Evolutionary conservation across 352 stramenopile genomes (phyloP).

Genomic region (Thalassiosira livingstoniorum): DNA sequence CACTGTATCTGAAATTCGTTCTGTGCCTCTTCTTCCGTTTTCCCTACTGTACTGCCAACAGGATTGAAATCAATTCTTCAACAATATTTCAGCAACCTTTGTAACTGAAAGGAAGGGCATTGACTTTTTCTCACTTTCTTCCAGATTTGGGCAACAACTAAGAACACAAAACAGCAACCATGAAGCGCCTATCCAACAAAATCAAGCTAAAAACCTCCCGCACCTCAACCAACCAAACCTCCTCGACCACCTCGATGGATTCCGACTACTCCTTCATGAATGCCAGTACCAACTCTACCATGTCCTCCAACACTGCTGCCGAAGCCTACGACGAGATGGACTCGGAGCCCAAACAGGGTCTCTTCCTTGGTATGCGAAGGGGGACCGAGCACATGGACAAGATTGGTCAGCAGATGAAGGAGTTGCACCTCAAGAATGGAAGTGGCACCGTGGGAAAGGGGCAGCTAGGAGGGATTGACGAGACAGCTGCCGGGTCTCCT

Average conservation of each 20-base stretch:
- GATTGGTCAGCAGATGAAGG: conserved; percentile 34
- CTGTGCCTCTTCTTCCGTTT: too few species aligned
- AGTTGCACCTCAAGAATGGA: conserved; percentile 39
- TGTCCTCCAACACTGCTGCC: neutral
- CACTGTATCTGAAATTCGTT: too few species aligned
- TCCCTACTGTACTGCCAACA: too few species aligned
- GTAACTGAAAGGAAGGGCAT: too few species aligned
- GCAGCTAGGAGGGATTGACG: neutral
- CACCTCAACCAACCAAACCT: neutral
- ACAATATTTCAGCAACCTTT: too few species aligned
- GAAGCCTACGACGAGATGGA: conserved; percentile 13
- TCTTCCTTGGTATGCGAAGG: conserved; percentile 34
- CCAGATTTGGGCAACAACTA: too few species aligned
- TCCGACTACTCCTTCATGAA: neutral
- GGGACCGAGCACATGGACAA: conserved; percentile 13
- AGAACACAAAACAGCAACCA: conserved; percentile 9
- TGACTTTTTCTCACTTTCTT: too few species aligned
- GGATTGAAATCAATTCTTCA: too few species aligned
- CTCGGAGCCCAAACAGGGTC: conserved; percentile 46
- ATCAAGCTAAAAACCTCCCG: neutral
- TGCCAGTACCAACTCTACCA: neutral
- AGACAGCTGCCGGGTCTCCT: neutral
- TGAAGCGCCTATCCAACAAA: conserved; percentile 9
- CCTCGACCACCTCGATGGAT: neutral
- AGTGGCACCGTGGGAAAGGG: neutral